phyloP scores from a whole-genome alignment of 495 filamentous ascomycete species.

The Lasiosphaeriaceae sp. region DNA sequence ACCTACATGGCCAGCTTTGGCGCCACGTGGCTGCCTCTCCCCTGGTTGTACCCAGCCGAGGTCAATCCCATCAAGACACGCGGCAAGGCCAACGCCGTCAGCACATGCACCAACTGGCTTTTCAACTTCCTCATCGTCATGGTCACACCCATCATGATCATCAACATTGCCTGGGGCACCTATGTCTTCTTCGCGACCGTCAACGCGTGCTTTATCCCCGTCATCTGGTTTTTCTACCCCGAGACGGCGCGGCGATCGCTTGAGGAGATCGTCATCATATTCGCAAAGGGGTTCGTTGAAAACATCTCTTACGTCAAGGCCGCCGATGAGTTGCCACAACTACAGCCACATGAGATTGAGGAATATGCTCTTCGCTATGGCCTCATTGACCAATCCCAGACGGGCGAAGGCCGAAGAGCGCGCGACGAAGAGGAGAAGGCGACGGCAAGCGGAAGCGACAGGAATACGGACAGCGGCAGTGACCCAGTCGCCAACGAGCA shows the following conservation, averaged over 20 bases:
- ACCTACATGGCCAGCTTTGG: conserved; percentile 76
- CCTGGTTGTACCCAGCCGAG: conserved; percentile 62
- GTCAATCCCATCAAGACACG: conserved; percentile 73
- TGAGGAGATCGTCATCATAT: conserved; percentile 79
- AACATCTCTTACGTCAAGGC: conserved; percentile 72
- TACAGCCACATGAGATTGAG: conserved; percentile 62
- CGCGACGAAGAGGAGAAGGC: conserved; percentile 13
- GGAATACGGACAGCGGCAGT: background rate
- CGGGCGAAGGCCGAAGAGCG: background rate
- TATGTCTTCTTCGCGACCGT: conserved; percentile 75
- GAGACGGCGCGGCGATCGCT: conserved; percentile 67
- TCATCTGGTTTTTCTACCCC: conserved; percentile 76
- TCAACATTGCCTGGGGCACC: conserved; percentile 66
- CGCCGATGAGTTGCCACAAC: conserved; percentile 62
- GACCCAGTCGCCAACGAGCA: conserved; percentile 2
- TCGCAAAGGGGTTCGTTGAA: conserved; percentile 70
- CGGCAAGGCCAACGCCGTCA: conserved; percentile 70
- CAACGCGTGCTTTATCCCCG: conserved; percentile 67
- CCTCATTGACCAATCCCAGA: conserved; percentile 30
- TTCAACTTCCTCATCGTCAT: conserved; percentile 81
- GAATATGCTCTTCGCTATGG: conserved; percentile 59
- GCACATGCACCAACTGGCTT: conserved; percentile 74
- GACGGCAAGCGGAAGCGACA: background rate
- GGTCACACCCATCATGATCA: conserved; percentile 72
- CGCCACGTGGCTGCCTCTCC: conserved; percentile 70